Conservation (phyloP, 129 eudicot species). For the Lactuca saligna region DNA sequence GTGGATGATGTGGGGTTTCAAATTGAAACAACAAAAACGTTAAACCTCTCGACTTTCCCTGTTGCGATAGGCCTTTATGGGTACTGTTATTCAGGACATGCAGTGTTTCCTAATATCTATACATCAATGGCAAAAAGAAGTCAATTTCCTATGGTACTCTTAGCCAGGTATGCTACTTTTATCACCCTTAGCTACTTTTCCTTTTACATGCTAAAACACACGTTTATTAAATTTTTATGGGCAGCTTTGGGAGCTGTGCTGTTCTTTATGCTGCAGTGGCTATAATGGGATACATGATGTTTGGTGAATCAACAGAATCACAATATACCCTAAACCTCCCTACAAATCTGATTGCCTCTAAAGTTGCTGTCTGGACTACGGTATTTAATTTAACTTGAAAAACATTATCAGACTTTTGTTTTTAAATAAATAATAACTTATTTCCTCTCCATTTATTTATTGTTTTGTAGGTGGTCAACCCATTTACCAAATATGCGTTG, state of each 20-base stretch:
- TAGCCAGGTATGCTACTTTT: constrained; percentile 53
- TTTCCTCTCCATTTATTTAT: background rate
- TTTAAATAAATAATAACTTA: background rate
- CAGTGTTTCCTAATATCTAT: constrained; percentile 92
- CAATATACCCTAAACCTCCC: constrained; percentile 95
- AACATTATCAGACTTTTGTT: background rate
- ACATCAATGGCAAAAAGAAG: constrained; percentile 75
- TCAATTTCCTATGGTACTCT: constrained; percentile 71
- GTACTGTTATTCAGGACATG: constrained; percentile 92
- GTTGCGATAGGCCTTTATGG: constrained; percentile 95
- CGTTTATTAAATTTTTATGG: constrained; percentile 6
- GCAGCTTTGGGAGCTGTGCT: constrained; percentile 76
- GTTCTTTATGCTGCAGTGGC: constrained; percentile 75
- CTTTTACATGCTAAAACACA: constrained; percentile 1
- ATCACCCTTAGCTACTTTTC: background rate
- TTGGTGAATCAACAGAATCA: constrained; percentile 74
- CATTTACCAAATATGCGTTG: constrained; percentile 94
- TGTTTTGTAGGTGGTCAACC: constrained; percentile 85
- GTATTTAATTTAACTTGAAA: constrained; percentile 38
- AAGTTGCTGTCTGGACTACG: constrained; percentile 96
- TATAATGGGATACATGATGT: constrained; percentile 73
- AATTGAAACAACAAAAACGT: constrained; percentile 42
- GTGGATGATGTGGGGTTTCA: constrained; percentile 66
- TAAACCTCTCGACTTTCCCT: constrained; percentile 83
- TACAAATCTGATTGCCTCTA: constrained; percentile 62